phyloP scores from a whole-genome alignment of 2,329 filamentous ascomycete species.

The Meredithiella fracta region DNA sequence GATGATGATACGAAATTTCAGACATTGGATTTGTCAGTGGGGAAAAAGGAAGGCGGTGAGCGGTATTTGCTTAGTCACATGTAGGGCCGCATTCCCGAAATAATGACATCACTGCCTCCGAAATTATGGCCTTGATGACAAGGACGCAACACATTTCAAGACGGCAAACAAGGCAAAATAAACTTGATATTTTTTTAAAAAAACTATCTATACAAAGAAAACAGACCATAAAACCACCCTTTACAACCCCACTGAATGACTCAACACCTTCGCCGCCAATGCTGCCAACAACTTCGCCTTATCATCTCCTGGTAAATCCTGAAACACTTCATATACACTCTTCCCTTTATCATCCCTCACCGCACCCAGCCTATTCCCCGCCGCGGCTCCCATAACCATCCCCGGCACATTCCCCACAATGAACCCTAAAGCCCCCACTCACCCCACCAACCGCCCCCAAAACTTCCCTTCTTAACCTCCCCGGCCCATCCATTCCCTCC shows the following conservation, averaged over 20 bases:
- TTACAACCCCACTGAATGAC: slow-evolving; percentile 50
- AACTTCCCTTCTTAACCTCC: slow-evolving; percentile 32
- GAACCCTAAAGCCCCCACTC: slow-evolving; percentile 81
- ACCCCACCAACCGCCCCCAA: slow-evolving; percentile 70
- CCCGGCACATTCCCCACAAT: slow-evolving; percentile 89
- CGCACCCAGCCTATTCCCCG: slow-evolving; percentile 80
- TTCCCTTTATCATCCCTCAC: slow-evolving; percentile 82
- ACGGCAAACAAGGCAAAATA: not conserved
- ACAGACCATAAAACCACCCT: not conserved
- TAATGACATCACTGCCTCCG: not conserved
- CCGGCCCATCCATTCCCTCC: slow-evolving; percentile 61
- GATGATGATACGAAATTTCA: not conserved
- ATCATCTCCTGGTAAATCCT: slow-evolving; percentile 68
- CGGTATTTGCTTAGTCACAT: not conserved
- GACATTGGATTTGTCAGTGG: slow-evolving; percentile 4
- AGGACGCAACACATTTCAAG: not conserved
- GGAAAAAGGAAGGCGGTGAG: slow-evolving; percentile 1
- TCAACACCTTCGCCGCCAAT: slow-evolving; percentile 73
- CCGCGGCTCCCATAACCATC: slow-evolving; percentile 74
- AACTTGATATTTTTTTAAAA: not conserved
- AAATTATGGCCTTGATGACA: not conserved
- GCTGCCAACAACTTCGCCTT: slow-evolving; percentile 67
- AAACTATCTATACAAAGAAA: not conserved
- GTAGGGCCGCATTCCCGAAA: not conserved
- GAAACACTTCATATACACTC: slow-evolving; percentile 85